A percentile compares a stretch with the other conserved stretches of the same genome.
Conservation (phyloP, 345 rosid genomes). For the Acer saccharum region DNA sequence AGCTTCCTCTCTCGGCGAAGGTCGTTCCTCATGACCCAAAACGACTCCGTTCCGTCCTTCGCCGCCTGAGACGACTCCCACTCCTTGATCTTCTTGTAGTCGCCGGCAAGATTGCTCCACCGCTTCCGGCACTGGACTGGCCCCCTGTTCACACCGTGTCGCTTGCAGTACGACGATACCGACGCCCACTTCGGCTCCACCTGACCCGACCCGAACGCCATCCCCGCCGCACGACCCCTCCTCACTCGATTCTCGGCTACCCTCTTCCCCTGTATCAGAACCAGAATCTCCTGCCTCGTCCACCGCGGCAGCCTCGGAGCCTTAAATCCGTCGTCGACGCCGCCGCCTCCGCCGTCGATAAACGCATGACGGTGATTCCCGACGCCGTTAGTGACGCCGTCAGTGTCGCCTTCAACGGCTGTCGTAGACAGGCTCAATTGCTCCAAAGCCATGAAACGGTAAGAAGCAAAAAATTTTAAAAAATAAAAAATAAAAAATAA, state of each 20-base stretch:
- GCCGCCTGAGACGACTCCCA: slow-evolving; percentile 68
- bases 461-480: not conserved
- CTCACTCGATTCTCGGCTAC: slow-evolving; percentile 89
- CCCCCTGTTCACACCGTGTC: slow-evolving; percentile 93
- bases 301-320: slow-evolving; percentile 90
- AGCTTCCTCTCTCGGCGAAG: slow-evolving; percentile 77
- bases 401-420: slow-evolving; percentile 50
- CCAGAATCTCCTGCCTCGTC: slow-evolving; percentile 96
- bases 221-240: slow-evolving; percentile 69
- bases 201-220: slow-evolving; percentile 69
- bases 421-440: slow-evolving; percentile 43
- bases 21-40: slow-evolving; percentile 96
- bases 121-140: slow-evolving; percentile 99
- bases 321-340: slow-evolving; percentile 56
- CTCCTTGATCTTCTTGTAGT: slow-evolving; percentile 90
- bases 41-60: slow-evolving; percentile 79
- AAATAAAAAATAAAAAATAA: not conserved
- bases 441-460: slow-evolving; percentile 51
- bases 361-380: slow-evolving; percentile 34
- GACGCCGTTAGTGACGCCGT: slow-evolving; percentile 51
- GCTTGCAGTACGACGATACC: slow-evolving; percentile 81
- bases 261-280: slow-evolving; percentile 90
- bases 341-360: slow-evolving; percentile 33
- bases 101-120: slow-evolving; percentile 99
- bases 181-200: slow-evolving; percentile 95